These are phyloP conservation scores for Paecilomyces niveus DNA, from an alignment of 2,329 filamentous ascomycete species.

Conservation along the genomic window DNA sequence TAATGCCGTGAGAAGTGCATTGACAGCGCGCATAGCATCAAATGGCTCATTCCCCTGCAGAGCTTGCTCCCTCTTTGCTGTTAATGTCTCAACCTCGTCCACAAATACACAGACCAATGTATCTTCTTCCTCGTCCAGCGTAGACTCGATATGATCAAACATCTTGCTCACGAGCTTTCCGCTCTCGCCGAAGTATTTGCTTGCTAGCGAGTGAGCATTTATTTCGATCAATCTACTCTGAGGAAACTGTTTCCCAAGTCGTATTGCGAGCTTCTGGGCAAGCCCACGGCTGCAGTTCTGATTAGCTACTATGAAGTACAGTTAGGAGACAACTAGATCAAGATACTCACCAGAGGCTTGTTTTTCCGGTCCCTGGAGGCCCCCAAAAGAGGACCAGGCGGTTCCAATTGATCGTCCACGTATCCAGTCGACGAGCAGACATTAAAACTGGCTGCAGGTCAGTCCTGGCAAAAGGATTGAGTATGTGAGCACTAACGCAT, in stretches of 20 bases:
- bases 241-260: conserved; percentile 35
- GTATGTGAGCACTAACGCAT: conserved; percentile 21
- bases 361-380: conserved; percentile 37
- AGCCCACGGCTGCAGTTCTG: conserved; percentile 29
- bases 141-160: conserved; percentile 34
- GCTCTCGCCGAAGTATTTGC: conserved; percentile 44
- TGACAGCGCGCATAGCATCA: conserved; percentile 44
- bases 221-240: conserved; percentile 39
- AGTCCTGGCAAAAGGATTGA: background rate
- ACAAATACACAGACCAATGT: conserved; percentile 41
- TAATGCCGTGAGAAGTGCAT: conserved; percentile 43
- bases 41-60: conserved; percentile 35
- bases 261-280: conserved; percentile 45
- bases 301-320: background rate
- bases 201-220: conserved; percentile 40
- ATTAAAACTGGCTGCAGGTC: conserved; percentile 16
- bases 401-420: conserved; percentile 39
- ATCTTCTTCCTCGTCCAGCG: conserved; percentile 30
- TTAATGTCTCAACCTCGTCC: conserved; percentile 46
- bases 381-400: conserved; percentile 49
- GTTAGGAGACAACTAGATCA: background rate
- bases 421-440: conserved; percentile 27
- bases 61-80: conserved; percentile 37
- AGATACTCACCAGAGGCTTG: conserved; percentile 28
- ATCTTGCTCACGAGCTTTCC: conserved; percentile 37